phyloP scores from a whole-genome alignment of 2,329 filamentous ascomycete species.

The Aspergillus sclerotialis region DNA sequence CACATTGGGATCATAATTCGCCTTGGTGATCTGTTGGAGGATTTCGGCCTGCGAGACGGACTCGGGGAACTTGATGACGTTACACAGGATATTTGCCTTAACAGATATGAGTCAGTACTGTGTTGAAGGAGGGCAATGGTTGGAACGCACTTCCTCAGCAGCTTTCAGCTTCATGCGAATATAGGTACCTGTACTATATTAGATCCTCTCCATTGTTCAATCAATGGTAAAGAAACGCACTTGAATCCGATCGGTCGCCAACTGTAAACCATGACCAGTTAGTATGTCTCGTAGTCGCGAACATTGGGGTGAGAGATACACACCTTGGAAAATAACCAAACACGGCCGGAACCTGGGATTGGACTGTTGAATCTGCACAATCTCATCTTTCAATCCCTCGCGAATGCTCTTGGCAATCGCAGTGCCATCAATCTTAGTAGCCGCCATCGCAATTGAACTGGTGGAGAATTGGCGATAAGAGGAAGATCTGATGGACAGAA shows the following conservation, averaged over 20 bases:
- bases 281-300: neutral
- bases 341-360: conserved; percentile 86
- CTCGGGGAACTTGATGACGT: conserved; percentile 76
- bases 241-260: conserved; percentile 85
- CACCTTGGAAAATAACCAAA: conserved; percentile 92
- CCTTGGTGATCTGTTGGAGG: conserved; percentile 67
- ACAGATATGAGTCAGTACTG: conserved; percentile 1
- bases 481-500: conserved; percentile 11
- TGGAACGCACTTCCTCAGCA: conserved; percentile 67
- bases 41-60: conserved; percentile 78
- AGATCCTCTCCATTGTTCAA: conserved; percentile 8
- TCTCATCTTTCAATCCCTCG: conserved; percentile 70
- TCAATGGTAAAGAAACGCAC: conserved; percentile 45
- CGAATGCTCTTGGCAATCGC: conserved; percentile 90
- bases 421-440: conserved; percentile 89
- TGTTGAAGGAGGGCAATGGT: neutral
- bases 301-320: conserved; percentile 15
- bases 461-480: conserved; percentile 39
- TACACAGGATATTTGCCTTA: conserved; percentile 85
- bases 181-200: conserved; percentile 67
- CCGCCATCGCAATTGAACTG: conserved; percentile 64
- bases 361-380: conserved; percentile 68
- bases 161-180: conserved; percentile 99
- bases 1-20: conserved; percentile 80
- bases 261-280: conserved; percentile 48